A percentile compares a stretch with the other conserved stretches of the same genome.
Evolutionary conservation across 225 moss, liverwort and hornwort genomes (phyloP).

Genomic region (Climacium dendroides): DNA sequence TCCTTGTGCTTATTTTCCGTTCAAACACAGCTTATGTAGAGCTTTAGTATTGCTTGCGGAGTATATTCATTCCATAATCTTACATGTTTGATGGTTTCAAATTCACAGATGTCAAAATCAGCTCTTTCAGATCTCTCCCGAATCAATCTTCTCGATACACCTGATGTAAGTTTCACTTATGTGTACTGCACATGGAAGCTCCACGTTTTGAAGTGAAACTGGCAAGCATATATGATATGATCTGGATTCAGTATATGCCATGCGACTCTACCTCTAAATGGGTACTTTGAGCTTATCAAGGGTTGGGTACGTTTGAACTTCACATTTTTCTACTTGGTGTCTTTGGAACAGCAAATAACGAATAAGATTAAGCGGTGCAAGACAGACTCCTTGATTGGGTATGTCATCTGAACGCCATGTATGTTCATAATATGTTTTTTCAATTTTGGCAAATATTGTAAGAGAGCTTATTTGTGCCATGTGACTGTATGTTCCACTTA

Average conservation of each 20-base stretch:
- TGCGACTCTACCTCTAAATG: not conserved
- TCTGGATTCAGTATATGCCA: not conserved
- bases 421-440: not conserved
- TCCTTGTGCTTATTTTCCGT: not conserved
- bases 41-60: not conserved
- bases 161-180: conserved; percentile 49
- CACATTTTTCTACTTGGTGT: not conserved
- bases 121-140: conserved; percentile 85
- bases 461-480: not conserved
- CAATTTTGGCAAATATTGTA: not conserved
- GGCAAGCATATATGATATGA: not conserved
- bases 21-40: not conserved
- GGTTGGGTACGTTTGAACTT: not conserved
- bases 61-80: not conserved
- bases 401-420: not conserved
- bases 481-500: not conserved
- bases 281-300: not conserved
- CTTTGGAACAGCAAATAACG: conserved; percentile 54
- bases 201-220: not conserved
- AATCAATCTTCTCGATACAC: conserved; percentile 79
- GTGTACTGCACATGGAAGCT: not conserved
- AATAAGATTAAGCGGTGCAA: conserved; percentile 91
- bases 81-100: not conserved
- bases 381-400: conserved; percentile 82
- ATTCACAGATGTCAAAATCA: conserved; percentile 89